Conservation (phyloP, 306 rosid genomes). For the Trifolium pratense region DNA sequence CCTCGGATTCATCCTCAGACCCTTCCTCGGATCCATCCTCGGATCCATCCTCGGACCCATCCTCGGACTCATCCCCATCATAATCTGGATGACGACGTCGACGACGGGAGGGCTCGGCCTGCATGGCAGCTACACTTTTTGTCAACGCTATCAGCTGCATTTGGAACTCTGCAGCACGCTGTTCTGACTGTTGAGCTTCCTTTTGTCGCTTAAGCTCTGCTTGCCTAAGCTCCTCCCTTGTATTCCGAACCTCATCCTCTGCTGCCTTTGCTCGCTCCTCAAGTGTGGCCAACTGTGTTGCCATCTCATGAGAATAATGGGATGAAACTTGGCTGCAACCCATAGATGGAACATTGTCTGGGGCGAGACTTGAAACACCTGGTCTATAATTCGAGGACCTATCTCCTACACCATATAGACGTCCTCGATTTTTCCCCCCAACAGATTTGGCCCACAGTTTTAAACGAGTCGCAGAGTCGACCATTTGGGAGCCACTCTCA, state of each 20-base stretch:
- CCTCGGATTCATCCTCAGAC: too few species aligned
- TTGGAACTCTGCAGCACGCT: too few species aligned
- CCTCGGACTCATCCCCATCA: too few species aligned
- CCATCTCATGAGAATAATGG: background rate
- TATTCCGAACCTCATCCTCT: background rate
- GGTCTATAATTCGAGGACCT: background rate
- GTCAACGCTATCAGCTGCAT: too few species aligned
- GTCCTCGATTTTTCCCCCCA: background rate
- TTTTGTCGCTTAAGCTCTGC: background rate
- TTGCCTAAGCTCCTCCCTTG: background rate
- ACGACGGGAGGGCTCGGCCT: too few species aligned
- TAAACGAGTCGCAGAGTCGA: background rate
- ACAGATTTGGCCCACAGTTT: background rate
- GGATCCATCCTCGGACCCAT: too few species aligned
- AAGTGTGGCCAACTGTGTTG: background rate
- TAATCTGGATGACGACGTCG: too few species aligned
- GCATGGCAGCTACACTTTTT: too few species aligned
- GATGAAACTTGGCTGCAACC: background rate
- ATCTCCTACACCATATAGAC: background rate
- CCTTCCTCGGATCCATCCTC: too few species aligned
- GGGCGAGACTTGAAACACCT: background rate
- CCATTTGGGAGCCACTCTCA: background rate
- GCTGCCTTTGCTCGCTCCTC: too few species aligned
- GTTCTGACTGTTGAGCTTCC: too few species aligned
- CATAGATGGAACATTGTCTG: background rate